These are phyloP conservation scores for Desmodesmus armatus DNA, from an alignment of 139 green algal genomes.

Conservation along the genomic window DNA sequence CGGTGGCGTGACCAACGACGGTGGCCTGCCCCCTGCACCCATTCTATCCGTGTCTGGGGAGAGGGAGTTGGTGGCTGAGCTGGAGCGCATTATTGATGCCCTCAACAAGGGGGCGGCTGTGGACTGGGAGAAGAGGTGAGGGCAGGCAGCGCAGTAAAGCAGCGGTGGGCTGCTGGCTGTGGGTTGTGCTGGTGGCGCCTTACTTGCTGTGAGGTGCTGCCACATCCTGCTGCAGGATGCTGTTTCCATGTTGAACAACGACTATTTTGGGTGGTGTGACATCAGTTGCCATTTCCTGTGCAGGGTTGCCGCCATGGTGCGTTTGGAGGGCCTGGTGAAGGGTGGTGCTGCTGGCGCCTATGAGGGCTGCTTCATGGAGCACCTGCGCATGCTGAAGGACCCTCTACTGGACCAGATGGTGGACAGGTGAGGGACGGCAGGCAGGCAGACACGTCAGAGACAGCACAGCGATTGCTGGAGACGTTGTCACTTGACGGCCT, in stretches of 20 bases:
- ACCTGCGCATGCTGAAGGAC: conserved; percentile 49
- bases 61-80: conserved; percentile 61
- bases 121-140: conserved; percentile 60
- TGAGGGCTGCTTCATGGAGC: conserved; percentile 60
- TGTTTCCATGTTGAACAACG: too few relatives aligned
- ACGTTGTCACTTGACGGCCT: too few relatives aligned
- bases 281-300: neutral
- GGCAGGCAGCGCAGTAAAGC: too few relatives aligned
- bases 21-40: conserved; percentile 51
- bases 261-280: too few relatives aligned
- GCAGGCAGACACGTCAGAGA: too few relatives aligned
- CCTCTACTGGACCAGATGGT: conserved; percentile 29
- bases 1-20: conserved; percentile 51
- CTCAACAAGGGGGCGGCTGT: conserved; percentile 50
- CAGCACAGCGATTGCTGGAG: too few relatives aligned
- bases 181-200: too few relatives aligned
- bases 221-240: too few relatives aligned
- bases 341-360: conserved; percentile 60
- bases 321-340: conserved; percentile 74
- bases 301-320: conserved; percentile 69
- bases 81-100: conserved; percentile 54
- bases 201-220: too few relatives aligned
- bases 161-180: too few relatives aligned
- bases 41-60: conserved; percentile 58
- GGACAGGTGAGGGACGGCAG: too few relatives aligned